These are phyloP conservation scores for Spizellomyces punctatus DNA, from an alignment of 192 early-diverging fungal genomes.

Conservation along the genomic window DNA sequence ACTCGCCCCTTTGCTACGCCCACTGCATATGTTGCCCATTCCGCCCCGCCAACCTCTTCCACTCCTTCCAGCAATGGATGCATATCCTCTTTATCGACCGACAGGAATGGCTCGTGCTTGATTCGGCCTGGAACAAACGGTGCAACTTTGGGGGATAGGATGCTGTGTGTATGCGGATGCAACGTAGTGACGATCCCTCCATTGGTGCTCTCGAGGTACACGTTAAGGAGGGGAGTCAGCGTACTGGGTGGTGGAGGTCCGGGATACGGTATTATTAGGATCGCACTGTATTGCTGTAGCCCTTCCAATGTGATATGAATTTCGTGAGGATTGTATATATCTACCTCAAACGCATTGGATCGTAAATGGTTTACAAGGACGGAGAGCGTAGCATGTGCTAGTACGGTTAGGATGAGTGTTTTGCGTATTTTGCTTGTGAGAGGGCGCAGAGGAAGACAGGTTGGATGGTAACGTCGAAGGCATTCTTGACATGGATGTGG, in stretches of 20 bases:
- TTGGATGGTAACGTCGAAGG: not conserved
- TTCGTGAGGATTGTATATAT: not conserved
- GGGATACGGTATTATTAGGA: not conserved
- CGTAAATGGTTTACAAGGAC: not conserved
- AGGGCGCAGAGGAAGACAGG: not conserved
- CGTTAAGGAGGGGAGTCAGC: not conserved
- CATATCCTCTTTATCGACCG: not conserved
- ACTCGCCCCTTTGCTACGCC: not conserved
- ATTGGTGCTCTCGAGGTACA: not conserved
- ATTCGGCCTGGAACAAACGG: not conserved
- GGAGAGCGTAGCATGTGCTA: not conserved
- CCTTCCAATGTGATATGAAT: not conserved
- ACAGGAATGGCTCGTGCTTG: not conserved
- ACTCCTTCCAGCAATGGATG: conserved; percentile 1
- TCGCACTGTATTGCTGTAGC: not conserved
- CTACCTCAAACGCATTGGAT: not conserved
- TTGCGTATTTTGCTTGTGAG: not conserved
- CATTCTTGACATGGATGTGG: not conserved
- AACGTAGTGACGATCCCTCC: not conserved
- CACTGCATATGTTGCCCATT: not conserved
- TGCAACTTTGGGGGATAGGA: not conserved
- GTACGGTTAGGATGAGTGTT: not conserved
- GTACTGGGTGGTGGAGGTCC: not conserved
- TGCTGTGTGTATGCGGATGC: not conserved
- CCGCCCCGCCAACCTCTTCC: not conserved